These are phyloP conservation scores for Elaeis guineensis DNA, from an alignment of 176 grass and related monocot species.

Conservation along the genomic window DNA sequence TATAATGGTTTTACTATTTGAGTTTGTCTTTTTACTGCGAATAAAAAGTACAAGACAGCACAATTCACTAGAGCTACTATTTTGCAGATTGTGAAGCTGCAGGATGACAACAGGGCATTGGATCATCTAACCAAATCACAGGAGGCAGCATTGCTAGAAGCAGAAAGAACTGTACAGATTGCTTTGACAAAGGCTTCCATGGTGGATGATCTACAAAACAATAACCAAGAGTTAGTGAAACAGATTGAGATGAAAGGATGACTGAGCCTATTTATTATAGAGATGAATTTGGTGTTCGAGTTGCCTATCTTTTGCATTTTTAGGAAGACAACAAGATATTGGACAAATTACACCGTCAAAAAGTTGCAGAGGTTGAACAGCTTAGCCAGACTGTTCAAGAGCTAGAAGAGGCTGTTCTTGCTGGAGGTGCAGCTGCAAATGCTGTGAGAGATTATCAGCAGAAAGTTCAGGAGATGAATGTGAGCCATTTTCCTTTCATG, in stretches of 20 bases:
- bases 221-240: slow-evolving; percentile 96
- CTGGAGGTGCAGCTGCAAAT: slow-evolving; percentile 92
- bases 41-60: slow-evolving; percentile 12
- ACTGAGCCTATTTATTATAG: no score
- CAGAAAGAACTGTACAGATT: no score
- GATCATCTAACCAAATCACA: slow-evolving; percentile 95
- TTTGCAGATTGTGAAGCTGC: slow-evolving; percentile 88
- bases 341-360: slow-evolving; percentile 85
- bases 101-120: slow-evolving; percentile 90
- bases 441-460: slow-evolving; percentile 95
- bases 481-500: slow-evolving; percentile 26
- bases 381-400: slow-evolving; percentile 87
- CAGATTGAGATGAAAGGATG: slow-evolving; percentile 55
- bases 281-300: background rate
- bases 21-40: background rate
- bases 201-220: slow-evolving; percentile 98
- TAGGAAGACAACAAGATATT: slow-evolving; percentile 98
- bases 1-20: background rate
- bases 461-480: slow-evolving; percentile 94
- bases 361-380: slow-evolving; percentile 92
- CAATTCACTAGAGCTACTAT: background rate
- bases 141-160: slow-evolving; percentile 84
- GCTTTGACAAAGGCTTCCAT: slow-evolving; percentile 91
- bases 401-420: slow-evolving; percentile 89
- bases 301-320: slow-evolving; percentile 2